A percentile compares a stretch with the other conserved stretches of the same genome.
These are phyloP conservation scores for Phalaenopsis aphrodite DNA, from an alignment of 106 monocot genomes.

Conservation along the genomic window DNA sequence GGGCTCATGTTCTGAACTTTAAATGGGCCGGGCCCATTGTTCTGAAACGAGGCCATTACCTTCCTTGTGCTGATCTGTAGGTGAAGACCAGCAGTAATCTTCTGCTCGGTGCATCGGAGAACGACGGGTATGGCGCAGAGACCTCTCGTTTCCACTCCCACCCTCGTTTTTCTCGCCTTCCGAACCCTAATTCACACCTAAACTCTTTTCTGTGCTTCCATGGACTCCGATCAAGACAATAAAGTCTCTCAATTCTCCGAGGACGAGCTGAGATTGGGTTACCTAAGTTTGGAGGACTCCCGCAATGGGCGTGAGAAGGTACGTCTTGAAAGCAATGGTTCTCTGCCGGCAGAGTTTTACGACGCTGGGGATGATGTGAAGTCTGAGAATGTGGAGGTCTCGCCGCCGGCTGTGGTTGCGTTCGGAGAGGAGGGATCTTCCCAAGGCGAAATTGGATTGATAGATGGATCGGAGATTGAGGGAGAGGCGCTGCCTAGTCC, in stretches of 20 bases:
- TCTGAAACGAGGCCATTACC: too few species aligned
- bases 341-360: slow-evolving; percentile 23
- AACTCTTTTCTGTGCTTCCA: not conserved
- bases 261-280: slow-evolving; percentile 5
- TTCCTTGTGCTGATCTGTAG: not conserved
- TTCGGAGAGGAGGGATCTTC: not conserved
- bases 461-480: slow-evolving; percentile 28
- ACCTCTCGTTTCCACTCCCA: not conserved
- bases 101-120: not conserved
- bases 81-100: not conserved
- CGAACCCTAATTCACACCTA: slow-evolving; percentile 9
- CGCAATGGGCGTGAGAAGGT: not conserved
- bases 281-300: slow-evolving; percentile 27
- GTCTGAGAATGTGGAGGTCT: slow-evolving; percentile 14
- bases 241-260: not conserved
- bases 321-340: slow-evolving; percentile 32
- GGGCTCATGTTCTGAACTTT: not conserved
- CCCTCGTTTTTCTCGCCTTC: not conserved
- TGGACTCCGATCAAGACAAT: slow-evolving; percentile 14
- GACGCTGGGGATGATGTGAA: slow-evolving; percentile 20
- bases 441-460: slow-evolving; percentile 10
- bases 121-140: slow-evolving; percentile 26
- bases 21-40: not conserved
- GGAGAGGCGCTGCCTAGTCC: slow-evolving; percentile 50
- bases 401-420: not conserved